These are phyloP conservation scores for Ustilago shanxiensis DNA, from an alignment of 1,284 basidiomycete species.

Conservation along the genomic window DNA sequence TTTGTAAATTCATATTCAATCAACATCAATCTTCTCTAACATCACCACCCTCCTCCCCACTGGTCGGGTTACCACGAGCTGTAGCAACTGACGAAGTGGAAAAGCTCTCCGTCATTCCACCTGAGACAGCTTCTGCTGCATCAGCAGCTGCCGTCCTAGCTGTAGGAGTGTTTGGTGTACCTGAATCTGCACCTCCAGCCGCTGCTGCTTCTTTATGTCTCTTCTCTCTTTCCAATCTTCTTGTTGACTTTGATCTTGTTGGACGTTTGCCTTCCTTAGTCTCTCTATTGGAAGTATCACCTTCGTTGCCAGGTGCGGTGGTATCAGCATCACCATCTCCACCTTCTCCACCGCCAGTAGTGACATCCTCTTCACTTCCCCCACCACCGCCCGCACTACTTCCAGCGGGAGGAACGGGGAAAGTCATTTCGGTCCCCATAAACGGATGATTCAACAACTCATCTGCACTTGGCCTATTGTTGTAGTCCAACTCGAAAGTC, in stretches of 20 bases:
- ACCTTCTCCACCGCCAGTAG: background rate
- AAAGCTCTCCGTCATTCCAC: constrained; percentile 32
- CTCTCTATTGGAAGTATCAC: constrained; percentile 4
- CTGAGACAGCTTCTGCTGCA: background rate
- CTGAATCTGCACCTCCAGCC: constrained; percentile 4
- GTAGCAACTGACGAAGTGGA: constrained; percentile 41
- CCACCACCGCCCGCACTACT: constrained; percentile 4
- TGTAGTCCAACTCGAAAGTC: constrained; percentile 66
- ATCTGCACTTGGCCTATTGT: constrained; percentile 58
- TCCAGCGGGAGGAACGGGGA: background rate
- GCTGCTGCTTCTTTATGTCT: constrained; percentile 32
- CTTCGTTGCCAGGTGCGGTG: background rate
- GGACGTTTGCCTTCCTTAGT: constrained; percentile 28
- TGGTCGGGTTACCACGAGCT: constrained; percentile 7
- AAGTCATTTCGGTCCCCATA: constrained; percentile 54
- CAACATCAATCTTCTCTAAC: background rate
- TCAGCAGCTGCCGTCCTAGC: background rate
- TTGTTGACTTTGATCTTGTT: constrained; percentile 29
- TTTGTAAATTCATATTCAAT: too few relatives aligned
- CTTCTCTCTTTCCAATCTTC: constrained; percentile 37
- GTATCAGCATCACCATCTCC: constrained; percentile 11
- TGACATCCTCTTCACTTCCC: background rate
- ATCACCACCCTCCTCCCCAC: background rate
- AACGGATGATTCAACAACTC: constrained; percentile 63
- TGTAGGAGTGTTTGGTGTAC: constrained; percentile 28